Conservation (phyloP, 805 yeast species). For the Myxozyma lipomycoides region DNA sequence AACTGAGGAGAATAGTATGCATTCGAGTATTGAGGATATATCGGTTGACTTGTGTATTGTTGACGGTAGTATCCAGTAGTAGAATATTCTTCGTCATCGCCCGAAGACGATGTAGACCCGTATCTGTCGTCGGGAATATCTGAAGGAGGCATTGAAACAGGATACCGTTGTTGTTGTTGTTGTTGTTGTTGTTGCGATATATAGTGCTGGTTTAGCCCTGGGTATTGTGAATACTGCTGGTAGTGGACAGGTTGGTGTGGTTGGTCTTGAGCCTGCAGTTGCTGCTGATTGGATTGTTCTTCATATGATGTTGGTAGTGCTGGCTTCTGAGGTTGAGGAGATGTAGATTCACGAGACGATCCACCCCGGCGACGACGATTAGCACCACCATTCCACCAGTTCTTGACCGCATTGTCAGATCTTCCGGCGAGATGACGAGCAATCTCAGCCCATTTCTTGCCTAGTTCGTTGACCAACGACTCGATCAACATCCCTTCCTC, state of each 20-base stretch:
- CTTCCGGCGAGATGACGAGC: slow-evolving; percentile 78
- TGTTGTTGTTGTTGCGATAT: neutral
- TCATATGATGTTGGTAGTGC: neutral
- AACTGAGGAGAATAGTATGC: neutral
- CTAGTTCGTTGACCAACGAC: slow-evolving; percentile 69
- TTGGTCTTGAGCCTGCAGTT: neutral
- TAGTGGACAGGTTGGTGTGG: neutral
- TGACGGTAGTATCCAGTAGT: neutral
- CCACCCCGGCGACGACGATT: slow-evolving; percentile 59
- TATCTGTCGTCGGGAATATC: neutral
- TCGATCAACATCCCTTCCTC: slow-evolving; percentile 84
- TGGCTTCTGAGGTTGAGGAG: neutral
- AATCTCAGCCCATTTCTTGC: slow-evolving; percentile 92
- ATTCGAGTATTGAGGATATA: neutral
- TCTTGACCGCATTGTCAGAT: slow-evolving; percentile 85
- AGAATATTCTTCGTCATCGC: neutral
- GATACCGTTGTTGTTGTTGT: neutral
- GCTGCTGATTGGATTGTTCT: neutral
- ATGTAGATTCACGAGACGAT: slow-evolving; percentile 1
- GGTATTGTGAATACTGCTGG: neutral
- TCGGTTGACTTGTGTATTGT: neutral
- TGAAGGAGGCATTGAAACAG: neutral
- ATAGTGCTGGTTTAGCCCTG: neutral
- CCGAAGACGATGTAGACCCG: neutral
- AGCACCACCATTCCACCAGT: slow-evolving; percentile 93